Evolutionary conservation across 1,284 basidiomycete genomes (phyloP).

Genomic region (Austroboletus niveus): DNA sequence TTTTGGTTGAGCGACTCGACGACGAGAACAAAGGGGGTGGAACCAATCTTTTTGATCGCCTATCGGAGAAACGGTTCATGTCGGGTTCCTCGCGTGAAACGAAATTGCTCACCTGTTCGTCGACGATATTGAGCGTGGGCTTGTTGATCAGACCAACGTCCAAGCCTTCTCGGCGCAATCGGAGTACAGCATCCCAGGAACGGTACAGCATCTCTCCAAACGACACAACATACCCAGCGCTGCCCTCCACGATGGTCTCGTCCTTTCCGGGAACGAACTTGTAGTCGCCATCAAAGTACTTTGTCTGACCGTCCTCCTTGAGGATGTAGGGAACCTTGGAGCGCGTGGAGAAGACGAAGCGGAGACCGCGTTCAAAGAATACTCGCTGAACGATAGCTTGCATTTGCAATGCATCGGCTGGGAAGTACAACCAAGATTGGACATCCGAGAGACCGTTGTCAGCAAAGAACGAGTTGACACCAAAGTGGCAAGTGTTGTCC

Average conservation of each 20-base stretch:
- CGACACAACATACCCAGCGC: conserved; percentile 72
- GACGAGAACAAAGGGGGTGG: conserved; percentile 73
- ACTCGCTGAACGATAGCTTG: conserved; percentile 69
- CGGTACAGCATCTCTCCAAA: conserved; percentile 84
- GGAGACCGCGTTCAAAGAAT: conserved; percentile 77
- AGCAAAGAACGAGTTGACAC: conserved; percentile 81
- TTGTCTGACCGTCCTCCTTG: conserved; percentile 66
- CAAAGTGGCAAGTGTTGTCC: conserved; percentile 84
- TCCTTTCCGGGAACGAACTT: conserved; percentile 81
- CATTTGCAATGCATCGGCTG: conserved; percentile 81
- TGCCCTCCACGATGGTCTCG: conserved; percentile 70
- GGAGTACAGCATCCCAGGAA: conserved; percentile 75
- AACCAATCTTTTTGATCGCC: conserved; percentile 68
- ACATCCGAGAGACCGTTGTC: conserved; percentile 82
- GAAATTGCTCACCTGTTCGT: conserved; percentile 58
- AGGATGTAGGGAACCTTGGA: conserved; percentile 85
- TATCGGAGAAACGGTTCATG: conserved; percentile 24
- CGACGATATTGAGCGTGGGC: conserved; percentile 76
- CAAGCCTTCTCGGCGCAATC: conserved; percentile 65
- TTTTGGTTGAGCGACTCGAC: conserved; percentile 86
- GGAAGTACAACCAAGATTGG: conserved; percentile 81
- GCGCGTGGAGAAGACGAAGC: conserved; percentile 84
- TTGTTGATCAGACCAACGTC: conserved; percentile 85
- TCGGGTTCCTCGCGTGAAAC: background rate
- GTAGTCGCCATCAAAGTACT: conserved; percentile 70